These are phyloP conservation scores for Lentinula raphanica DNA, from an alignment of 768 basidiomycete species.

Conservation along the genomic window DNA sequence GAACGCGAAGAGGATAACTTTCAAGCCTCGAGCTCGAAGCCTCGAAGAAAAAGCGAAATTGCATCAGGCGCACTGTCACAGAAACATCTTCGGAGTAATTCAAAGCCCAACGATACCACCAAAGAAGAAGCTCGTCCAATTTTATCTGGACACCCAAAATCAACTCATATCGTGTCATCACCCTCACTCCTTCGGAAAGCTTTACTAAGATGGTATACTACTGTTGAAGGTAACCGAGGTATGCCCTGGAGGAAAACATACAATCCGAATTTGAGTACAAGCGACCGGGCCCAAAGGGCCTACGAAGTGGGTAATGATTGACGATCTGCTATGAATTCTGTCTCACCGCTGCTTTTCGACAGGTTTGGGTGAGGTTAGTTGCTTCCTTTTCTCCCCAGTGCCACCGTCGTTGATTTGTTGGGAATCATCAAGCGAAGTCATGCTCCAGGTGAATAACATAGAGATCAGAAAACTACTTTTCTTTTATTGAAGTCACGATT, in stretches of 20 bases:
- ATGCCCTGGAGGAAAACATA: constrained; percentile 93
- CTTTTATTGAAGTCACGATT: constrained; percentile 21
- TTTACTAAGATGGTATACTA: constrained; percentile 68
- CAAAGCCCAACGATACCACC: neutral
- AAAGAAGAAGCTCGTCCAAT: constrained; percentile 24
- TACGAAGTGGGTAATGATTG: constrained; percentile 64
- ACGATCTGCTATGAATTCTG: neutral
- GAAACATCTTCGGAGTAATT: neutral
- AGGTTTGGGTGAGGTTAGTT: constrained; percentile 5
- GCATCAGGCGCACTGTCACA: neutral
- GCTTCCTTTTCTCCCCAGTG: neutral
- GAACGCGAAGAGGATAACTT: constrained; percentile 13
- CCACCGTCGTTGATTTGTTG: neutral
- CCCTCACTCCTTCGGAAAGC: constrained; percentile 39
- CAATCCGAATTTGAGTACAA: constrained; percentile 43
- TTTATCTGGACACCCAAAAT: constrained; percentile 37
- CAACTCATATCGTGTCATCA: constrained; percentile 43
- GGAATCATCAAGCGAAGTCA: neutral
- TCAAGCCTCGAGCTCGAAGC: neutral
- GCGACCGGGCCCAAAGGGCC: constrained; percentile 75
- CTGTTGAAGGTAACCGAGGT: constrained; percentile 58
- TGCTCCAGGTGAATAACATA: neutral
- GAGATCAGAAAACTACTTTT: neutral
- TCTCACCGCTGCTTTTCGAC: neutral
- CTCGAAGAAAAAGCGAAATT: neutral